phyloP scores from a whole-genome alignment of 2,329 filamentous ascomycete species.

The Canariomyces notabilis region DNA sequence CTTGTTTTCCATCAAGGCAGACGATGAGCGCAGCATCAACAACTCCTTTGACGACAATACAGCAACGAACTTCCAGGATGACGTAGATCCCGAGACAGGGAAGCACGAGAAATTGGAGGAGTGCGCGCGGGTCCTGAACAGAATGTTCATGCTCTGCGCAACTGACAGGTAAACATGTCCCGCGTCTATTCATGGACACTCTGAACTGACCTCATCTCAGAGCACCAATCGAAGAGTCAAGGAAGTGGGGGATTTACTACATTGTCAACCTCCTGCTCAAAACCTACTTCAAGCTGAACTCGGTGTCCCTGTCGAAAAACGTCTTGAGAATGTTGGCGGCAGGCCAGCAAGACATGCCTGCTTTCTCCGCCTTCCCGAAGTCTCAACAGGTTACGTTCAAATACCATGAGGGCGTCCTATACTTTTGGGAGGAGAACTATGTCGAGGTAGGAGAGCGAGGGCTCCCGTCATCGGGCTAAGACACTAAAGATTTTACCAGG shows the following conservation, averaged over 20 bases:
- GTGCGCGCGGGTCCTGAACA: constrained; percentile 82
- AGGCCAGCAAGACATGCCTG: constrained; percentile 72
- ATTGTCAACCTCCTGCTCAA: constrained; percentile 95
- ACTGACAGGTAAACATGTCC: constrained; percentile 68
- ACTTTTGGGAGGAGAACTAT: constrained; percentile 93
- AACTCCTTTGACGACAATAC: constrained; percentile 33
- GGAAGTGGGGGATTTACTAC: constrained; percentile 98
- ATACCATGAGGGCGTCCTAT: constrained; percentile 91
- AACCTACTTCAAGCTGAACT: constrained; percentile 95
- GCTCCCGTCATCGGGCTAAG: background rate
- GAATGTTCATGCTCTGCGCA: constrained; percentile 85
- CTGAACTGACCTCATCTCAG: constrained; percentile 39
- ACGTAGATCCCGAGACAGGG: constrained; percentile 69
- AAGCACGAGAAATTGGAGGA: constrained; percentile 86
- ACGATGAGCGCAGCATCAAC: constrained; percentile 55
- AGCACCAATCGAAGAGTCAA: constrained; percentile 77
- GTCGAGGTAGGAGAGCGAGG: constrained; percentile 49
- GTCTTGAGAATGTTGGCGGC: constrained; percentile 80
- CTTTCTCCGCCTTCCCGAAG: constrained; percentile 73
- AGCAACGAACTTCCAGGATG: constrained; percentile 62
- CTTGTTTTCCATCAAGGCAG: constrained; percentile 84
- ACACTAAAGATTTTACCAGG: constrained; percentile 42
- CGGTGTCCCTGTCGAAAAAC: constrained; percentile 82
- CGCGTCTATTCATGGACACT: background rate
- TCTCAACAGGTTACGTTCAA: constrained; percentile 93